Conservation (phyloP, 2,329 filamentous ascomycete species). For the Aurifilum marmelostoma region DNA sequence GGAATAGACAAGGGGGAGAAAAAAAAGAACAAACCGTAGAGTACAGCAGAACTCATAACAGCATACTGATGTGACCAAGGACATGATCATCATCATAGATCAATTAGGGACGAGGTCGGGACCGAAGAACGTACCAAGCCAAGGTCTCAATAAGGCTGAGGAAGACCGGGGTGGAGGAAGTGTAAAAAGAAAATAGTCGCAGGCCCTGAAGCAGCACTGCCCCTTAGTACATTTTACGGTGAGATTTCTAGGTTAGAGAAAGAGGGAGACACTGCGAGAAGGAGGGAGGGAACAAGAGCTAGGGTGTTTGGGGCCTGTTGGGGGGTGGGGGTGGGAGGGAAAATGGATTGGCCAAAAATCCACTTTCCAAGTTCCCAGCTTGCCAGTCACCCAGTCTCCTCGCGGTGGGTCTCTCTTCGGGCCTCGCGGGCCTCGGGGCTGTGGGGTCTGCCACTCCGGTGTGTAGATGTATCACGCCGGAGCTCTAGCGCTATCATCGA, state of each 20-base stretch:
- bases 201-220: neutral
- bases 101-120: neutral
- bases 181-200: slow-evolving; percentile 2
- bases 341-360: neutral
- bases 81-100: neutral
- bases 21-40: slow-evolving; percentile 1
- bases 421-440: neutral
- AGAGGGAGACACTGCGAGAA: neutral
- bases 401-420: neutral
- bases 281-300: too few relatives aligned
- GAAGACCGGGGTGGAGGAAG: neutral
- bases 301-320: too few relatives aligned
- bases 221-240: neutral
- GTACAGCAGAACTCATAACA: neutral
- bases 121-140: neutral
- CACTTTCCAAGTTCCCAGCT: neutral
- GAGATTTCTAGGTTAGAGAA: neutral
- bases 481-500: neutral
- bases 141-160: neutral
- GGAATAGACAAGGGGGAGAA: neutral
- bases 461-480: neutral
- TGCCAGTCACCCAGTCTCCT: too few relatives aligned
- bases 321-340: too few relatives aligned
- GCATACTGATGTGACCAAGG: neutral
- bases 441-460: neutral